Percentiles rank a stretch among this genome's conserved stretches.
These are phyloP conservation scores for Chaetomium fimeti DNA, from an alignment of 495 filamentous ascomycete species.

Conservation along the genomic window DNA sequence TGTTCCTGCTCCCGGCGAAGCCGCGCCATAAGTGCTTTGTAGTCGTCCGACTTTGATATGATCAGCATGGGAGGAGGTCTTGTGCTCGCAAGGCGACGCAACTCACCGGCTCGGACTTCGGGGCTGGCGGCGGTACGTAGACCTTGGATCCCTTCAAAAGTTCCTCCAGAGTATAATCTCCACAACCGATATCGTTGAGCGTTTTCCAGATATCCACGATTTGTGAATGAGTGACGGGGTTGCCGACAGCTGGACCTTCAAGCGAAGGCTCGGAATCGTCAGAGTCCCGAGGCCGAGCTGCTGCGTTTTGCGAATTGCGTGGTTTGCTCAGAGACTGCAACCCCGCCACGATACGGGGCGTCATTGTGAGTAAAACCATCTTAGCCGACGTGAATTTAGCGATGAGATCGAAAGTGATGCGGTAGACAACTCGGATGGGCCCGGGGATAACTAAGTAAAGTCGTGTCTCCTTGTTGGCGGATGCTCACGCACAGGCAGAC, in stretches of 20 bases:
- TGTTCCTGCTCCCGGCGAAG: constrained; percentile 78
- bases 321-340: constrained; percentile 41
- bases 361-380: constrained; percentile 83
- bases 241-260: constrained; percentile 52
- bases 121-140: constrained; percentile 72
- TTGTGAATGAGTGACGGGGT: constrained; percentile 77
- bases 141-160: constrained; percentile 70
- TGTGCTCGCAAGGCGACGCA: background rate
- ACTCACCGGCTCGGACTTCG: constrained; percentile 75
- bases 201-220: constrained; percentile 64
- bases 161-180: constrained; percentile 53
- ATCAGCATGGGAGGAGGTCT: constrained; percentile 23
- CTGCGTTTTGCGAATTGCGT: constrained; percentile 23
- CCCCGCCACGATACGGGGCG: constrained; percentile 64
- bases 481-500: background rate
- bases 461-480: no score
- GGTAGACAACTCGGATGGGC: background rate
- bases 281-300: constrained; percentile 8
- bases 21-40: constrained; percentile 82
- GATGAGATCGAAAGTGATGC: background rate
- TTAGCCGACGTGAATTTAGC: background rate
- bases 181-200: constrained; percentile 42
- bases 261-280: constrained; percentile 42
- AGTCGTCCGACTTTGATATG: constrained; percentile 68
- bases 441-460: no score